Conservation (phyloP, 2,329 filamentous ascomycete species). For the Colletotrichum sp. region DNA sequence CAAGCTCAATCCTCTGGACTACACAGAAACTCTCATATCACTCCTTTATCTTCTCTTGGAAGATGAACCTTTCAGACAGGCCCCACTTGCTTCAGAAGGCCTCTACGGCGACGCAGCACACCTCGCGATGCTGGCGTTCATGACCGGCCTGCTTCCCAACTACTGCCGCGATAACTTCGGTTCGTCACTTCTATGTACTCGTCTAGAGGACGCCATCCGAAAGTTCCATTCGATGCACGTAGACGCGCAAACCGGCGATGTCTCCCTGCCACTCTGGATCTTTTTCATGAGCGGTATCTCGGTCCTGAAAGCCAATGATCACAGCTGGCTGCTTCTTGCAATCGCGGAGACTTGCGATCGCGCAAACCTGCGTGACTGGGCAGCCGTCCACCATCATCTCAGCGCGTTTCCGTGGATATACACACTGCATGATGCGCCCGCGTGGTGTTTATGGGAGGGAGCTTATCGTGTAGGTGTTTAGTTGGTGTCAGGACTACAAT, state of each 20-base stretch:
- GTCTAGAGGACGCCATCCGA: not conserved
- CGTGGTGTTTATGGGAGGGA: not conserved
- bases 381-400: not conserved
- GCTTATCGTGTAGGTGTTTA: not conserved
- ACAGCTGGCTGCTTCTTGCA: not conserved
- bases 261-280: not conserved
- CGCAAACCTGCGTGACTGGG: not conserved
- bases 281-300: not conserved
- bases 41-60: slow-evolving; percentile 1
- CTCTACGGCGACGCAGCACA: not conserved
- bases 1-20: not conserved
- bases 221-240: not conserved
- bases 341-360: not conserved
- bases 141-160: not conserved
- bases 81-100: not conserved
- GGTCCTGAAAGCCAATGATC: not conserved
- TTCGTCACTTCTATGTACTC: not conserved
- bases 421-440: not conserved
- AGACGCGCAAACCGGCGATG: not conserved
- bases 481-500: not conserved
- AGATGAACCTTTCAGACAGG: not conserved
- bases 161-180: not conserved
- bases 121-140: not conserved
- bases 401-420: not conserved
- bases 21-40: not conserved